Evolutionary conservation across 2,329 filamentous ascomycete genomes (phyloP).

Genomic region (Plenodomus lindquistii): DNA sequence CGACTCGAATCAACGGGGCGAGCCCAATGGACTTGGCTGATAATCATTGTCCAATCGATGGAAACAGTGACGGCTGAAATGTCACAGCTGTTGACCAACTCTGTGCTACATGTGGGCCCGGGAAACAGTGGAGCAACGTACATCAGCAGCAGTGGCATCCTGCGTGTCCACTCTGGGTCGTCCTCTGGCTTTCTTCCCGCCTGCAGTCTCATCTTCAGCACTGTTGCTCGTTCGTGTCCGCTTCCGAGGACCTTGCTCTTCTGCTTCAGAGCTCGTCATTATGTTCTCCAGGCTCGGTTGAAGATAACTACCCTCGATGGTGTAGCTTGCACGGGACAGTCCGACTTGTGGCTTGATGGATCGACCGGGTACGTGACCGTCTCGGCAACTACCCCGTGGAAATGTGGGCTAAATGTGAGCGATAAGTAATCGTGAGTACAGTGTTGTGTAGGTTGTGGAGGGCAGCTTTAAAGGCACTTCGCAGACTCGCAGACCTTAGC

Average conservation of each 20-base stretch:
- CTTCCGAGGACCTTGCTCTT: constrained; percentile 36
- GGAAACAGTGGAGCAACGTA: constrained; percentile 52
- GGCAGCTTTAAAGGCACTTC: background rate
- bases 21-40: too few relatives aligned
- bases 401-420: background rate
- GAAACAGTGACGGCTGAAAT: background rate
- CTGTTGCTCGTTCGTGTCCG: constrained; percentile 33
- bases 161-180: constrained; percentile 75
- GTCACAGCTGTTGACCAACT: background rate
- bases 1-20: too few relatives aligned
- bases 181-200: constrained; percentile 64
- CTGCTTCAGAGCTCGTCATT: constrained; percentile 40
- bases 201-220: constrained; percentile 28
- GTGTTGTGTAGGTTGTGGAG: background rate
- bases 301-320: background rate
- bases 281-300: background rate
- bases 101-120: background rate
- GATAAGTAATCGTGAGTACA: background rate
- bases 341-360: background rate
- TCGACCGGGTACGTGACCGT: background rate
- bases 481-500: background rate
- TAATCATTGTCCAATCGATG: too few relatives aligned
- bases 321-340: background rate
- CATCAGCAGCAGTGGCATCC: constrained; percentile 77
- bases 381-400: background rate